A percentile compares a stretch with the other conserved stretches of the same genome.
These are phyloP conservation scores for Cladosporium halotolerans DNA, from an alignment of 2,329 filamentous ascomycete species.

Conservation along the genomic window DNA sequence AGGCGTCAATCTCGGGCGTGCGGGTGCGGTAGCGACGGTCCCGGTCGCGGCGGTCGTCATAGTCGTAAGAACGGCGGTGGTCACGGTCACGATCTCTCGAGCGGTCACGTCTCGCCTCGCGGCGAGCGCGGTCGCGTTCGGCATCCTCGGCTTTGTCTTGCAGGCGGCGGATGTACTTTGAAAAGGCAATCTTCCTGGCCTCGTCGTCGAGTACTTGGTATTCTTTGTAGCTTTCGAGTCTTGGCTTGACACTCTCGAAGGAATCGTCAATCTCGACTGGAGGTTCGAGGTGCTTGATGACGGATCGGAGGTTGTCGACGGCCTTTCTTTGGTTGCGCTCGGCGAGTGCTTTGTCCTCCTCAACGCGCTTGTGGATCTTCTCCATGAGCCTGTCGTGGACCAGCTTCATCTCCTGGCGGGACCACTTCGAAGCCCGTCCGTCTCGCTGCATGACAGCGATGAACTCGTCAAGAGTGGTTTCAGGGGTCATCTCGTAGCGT, in stretches of 20 bases:
- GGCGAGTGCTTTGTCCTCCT: conserved; percentile 74
- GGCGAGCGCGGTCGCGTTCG: conserved; percentile 52
- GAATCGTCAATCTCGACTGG: conserved; percentile 71
- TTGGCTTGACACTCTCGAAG: conserved; percentile 79
- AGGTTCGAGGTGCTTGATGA: conserved; percentile 85
- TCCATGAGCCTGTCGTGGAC: conserved; percentile 86
- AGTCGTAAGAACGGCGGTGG: conserved; percentile 34
- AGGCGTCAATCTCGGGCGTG: conserved; percentile 83
- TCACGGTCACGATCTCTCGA: conserved; percentile 32
- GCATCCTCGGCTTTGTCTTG: conserved; percentile 82
- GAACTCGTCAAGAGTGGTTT: conserved; percentile 87
- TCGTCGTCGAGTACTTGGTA: conserved; percentile 84
- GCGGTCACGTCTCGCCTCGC: conserved; percentile 32
- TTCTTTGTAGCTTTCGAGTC: conserved; percentile 74
- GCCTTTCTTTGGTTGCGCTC: conserved; percentile 82
- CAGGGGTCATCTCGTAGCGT: conserved; percentile 80
- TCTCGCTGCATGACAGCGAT: conserved; percentile 74
- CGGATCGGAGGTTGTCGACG: conserved; percentile 75
- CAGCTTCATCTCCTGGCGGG: conserved; percentile 68
- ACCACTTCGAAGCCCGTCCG: conserved; percentile 80
- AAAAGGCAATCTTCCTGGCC: conserved; percentile 74
- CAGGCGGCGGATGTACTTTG: conserved; percentile 85
- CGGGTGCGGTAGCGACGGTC: conserved; percentile 47
- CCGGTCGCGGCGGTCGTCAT: conserved; percentile 43
- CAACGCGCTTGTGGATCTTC: conserved; percentile 70